A percentile compares a stretch with the other conserved stretches of the same genome.
Evolutionary conservation across 345 rosid genomes (phyloP).

Genomic region (Murraya koenigii): DNA sequence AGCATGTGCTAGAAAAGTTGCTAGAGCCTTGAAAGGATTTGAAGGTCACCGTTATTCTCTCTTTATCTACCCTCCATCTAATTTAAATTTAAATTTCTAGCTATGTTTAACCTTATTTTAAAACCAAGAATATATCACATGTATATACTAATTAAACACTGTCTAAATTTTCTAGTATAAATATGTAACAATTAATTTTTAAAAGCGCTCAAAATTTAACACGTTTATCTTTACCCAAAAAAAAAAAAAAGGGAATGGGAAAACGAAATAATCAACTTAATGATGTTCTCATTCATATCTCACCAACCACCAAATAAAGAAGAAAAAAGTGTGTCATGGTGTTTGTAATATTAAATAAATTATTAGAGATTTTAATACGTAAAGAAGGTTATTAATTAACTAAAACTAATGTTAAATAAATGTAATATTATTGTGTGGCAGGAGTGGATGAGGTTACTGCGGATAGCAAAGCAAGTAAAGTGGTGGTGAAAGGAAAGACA

Average conservation of each 20-base stretch:
- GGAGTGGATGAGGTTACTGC: constrained; percentile 63
- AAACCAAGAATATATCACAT: neutral
- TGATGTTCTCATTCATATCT: neutral
- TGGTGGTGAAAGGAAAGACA: constrained; percentile 72
- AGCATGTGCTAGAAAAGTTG: constrained; percentile 76
- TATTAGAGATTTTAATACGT: neutral
- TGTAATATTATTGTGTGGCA: constrained; percentile 1
- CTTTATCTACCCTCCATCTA: neutral
- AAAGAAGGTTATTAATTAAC: neutral
- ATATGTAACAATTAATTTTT: neutral
- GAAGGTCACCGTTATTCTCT: constrained; percentile 36
- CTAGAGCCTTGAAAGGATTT: constrained; percentile 57
- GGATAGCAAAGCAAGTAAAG: constrained; percentile 59
- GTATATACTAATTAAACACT: neutral
- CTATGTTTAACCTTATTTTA: neutral
- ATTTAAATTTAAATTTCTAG: neutral
- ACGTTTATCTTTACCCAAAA: neutral
- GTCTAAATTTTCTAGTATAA: no score
- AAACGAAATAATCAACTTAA: neutral
- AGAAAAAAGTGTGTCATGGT: neutral
- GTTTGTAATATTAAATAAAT: no score
- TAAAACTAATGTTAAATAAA: no score
- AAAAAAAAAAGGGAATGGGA: neutral
- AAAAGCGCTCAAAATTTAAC: neutral
- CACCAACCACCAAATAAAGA: neutral